Evolutionary conservation across 2,329 filamentous ascomycete species (phyloP), one percentile per base, ranked within the genome.

Genomic region (Geoglossum cookeanum): DNA sequence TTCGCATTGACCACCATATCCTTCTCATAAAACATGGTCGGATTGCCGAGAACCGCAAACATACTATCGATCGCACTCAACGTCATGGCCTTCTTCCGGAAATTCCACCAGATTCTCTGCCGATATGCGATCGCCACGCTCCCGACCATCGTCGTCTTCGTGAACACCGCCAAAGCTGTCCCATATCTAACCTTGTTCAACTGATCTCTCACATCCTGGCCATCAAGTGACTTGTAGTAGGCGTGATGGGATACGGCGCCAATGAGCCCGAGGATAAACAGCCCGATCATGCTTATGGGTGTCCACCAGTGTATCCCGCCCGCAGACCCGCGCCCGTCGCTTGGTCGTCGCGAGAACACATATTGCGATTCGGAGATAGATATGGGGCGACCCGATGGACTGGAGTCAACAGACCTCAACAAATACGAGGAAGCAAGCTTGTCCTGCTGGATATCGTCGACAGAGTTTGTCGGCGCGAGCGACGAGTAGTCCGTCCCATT

Each of bases 181-280:
- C 70, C 70, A 57, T 70, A 69, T 5, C 70, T 66, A 58, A 69
- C 64, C 70, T 70, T 72, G 37, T 64, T 56, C 17, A 70, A 56
- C 59, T 72, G 70, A 30, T 67, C 62, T 58, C 63, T 61, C 2
- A 68, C 69, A 1, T 63, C 62, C 47, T 63, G 63, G 7, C 66
- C 68, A 55, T 70, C 56, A 8, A 72, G 62, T 1, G 61, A 59
- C 5, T 59, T 58, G 60, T 72, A 72, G 60, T 68, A 72, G 39
- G 66, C 56, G 59, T 72, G 70, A 58, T 72, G 70, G 11, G 65
- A 67, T 17, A 68, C 55, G 15, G 70, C 68, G 35, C 68, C 70
- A 29, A 63, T 56, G 13, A 71, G 47, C 2, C 70, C 70, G n/a
- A 69, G 64, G 13, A 69, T 6, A 44, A 70, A 66, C 56, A 68